A percentile compares a stretch with the other conserved stretches of the same genome.
Evolutionary conservation across 139 green algal species (phyloP).

Genomic region (Picochlorum costavermella): DNA sequence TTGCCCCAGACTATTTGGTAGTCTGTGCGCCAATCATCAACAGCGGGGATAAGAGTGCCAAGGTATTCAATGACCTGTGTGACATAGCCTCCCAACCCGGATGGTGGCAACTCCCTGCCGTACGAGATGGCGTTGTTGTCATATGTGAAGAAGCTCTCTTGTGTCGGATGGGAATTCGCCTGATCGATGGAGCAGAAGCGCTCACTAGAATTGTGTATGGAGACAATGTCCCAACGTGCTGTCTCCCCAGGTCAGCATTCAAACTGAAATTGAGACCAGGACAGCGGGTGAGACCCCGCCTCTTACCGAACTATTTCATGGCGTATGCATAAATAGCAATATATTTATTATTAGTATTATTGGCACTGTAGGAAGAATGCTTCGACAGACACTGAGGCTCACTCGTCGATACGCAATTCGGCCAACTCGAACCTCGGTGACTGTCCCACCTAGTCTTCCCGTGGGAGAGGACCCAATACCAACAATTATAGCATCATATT

Average conservation of each 20-base stretch:
- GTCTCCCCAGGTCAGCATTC: conserved; percentile 32
- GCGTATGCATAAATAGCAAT: conserved; percentile 13
- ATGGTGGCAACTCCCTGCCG: conserved; percentile 84
- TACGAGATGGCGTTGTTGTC: conserved; percentile 63
- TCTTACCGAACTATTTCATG: conserved; percentile 68
- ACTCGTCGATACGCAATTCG: too few relatives aligned
- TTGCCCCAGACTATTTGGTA: conserved; percentile 70
- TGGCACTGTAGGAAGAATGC: too few relatives aligned
- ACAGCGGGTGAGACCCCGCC: conserved; percentile 61
- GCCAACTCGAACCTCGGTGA: too few relatives aligned
- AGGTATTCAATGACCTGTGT: conserved; percentile 27
- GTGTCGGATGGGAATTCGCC: conserved; percentile 59
- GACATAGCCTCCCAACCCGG: conserved; percentile 64
- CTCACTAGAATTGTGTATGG: conserved; percentile 67
- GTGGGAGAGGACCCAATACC: too few relatives aligned
- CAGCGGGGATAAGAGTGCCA: conserved; percentile 8
- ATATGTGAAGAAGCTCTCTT: conserved; percentile 54
- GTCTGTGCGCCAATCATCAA: conserved; percentile 3
- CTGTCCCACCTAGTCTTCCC: too few relatives aligned
- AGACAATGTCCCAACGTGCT: conserved; percentile 31
- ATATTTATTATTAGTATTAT: neutral
- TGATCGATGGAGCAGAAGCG: conserved; percentile 77
- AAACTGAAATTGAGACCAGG: conserved; percentile 64
- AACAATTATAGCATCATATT: too few relatives aligned
- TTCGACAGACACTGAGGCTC: too few relatives aligned